Conservation (phyloP, 441 rosid genomes). For the Gossypium trilobum region DNA sequence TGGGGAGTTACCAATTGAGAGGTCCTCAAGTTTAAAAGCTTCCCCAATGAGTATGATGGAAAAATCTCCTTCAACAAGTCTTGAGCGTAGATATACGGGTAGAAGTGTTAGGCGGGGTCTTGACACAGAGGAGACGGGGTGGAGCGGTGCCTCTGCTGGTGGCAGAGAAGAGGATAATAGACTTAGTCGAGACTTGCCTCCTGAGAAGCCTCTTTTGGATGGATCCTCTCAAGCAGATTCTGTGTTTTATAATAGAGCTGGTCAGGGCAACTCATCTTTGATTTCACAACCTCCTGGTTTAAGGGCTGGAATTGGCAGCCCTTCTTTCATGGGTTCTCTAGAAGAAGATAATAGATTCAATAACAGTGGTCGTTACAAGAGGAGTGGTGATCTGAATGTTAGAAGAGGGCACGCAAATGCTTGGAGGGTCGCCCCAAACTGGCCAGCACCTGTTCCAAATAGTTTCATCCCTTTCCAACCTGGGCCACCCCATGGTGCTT, state of each 20-base stretch:
- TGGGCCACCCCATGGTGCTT: conserved; percentile 78
- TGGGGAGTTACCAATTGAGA: conserved; percentile 57
- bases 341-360: conserved; percentile 62
- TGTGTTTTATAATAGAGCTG: conserved; percentile 43
- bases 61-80: conserved; percentile 67
- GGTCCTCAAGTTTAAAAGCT: conserved; percentile 65
- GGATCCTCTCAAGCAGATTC: conserved; percentile 56
- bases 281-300: conserved; percentile 52
- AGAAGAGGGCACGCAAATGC: conserved; percentile 81
- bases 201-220: conserved; percentile 37
- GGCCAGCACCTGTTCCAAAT: conserved; percentile 74
- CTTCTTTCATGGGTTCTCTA: conserved; percentile 50
- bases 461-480: conserved; percentile 85
- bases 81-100: conserved; percentile 60
- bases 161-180: conserved; percentile 56
- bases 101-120: conserved; percentile 51
- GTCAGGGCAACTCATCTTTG: conserved; percentile 45
- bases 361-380: conserved; percentile 45
- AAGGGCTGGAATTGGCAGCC: conserved; percentile 60
- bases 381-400: conserved; percentile 50
- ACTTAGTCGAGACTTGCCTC: conserved; percentile 29
- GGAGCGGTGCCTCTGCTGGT: conserved; percentile 42
- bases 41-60: conserved; percentile 59
- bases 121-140: conserved; percentile 65
- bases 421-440: conserved; percentile 85